Evolutionary conservation across 306 rosid genomes (phyloP).

Genomic region (Fagus sylvatica): DNA sequence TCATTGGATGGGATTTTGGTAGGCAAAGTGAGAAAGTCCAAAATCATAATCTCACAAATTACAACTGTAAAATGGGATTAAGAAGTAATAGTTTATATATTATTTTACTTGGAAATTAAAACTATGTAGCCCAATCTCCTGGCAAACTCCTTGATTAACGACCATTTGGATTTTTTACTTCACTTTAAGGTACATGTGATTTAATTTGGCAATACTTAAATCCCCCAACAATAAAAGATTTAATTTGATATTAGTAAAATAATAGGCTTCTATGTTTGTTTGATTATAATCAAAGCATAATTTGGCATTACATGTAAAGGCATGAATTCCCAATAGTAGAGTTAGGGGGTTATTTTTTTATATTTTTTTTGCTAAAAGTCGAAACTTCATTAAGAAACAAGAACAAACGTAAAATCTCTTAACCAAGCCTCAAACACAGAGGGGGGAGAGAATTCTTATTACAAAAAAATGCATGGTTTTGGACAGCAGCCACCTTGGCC

Average conservation of each 20-base stretch:
- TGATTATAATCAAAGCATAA: background rate
- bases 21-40: background rate
- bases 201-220: background rate
- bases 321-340: background rate
- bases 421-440: too few relatives aligned
- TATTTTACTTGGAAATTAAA: background rate
- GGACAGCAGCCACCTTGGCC: too few relatives aligned
- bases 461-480: too few relatives aligned
- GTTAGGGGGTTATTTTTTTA: too few relatives aligned
- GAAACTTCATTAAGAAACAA: too few relatives aligned
- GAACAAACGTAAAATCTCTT: too few relatives aligned
- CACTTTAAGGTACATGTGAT: background rate
- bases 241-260: background rate
- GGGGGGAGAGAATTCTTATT: too few relatives aligned
- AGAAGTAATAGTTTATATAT: background rate
- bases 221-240: background rate
- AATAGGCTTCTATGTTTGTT: background rate
- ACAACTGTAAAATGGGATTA: background rate
- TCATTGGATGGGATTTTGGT: background rate
- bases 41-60: background rate
- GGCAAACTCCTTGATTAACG: conserved; percentile 8
- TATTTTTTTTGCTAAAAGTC: too few relatives aligned
- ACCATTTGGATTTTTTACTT: background rate
- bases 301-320: background rate
- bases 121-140: background rate